These are phyloP conservation scores for Prunus mongolica DNA, from an alignment of 306 rosid genomes.

Conservation along the genomic window DNA sequence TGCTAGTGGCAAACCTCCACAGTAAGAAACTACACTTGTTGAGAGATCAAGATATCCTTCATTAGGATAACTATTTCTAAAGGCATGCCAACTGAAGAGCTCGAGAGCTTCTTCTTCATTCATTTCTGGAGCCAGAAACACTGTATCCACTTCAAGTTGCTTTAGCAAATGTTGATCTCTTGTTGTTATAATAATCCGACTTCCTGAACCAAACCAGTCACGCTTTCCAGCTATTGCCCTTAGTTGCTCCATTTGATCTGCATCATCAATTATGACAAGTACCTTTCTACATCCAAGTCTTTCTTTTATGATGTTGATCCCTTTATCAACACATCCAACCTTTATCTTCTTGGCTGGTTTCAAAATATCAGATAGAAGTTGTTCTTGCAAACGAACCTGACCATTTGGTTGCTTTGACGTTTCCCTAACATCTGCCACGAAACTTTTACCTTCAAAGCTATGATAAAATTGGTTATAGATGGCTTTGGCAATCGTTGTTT, in stretches of 20 bases:
- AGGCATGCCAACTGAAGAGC: slow-evolving; percentile 34
- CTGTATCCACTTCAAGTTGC: background rate
- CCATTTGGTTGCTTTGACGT: background rate
- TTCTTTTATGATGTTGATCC: background rate
- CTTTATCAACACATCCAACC: background rate
- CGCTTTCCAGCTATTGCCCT: background rate
- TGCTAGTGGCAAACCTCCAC: slow-evolving; percentile 42
- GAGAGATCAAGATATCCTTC: slow-evolving; percentile 12
- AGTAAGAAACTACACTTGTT: slow-evolving; percentile 1
- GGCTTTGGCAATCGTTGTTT: slow-evolving; percentile 28
- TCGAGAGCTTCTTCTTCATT: background rate
- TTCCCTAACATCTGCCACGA: slow-evolving; percentile 12
- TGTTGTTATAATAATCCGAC: slow-evolving; percentile 26
- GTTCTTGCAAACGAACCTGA: slow-evolving; percentile 11
- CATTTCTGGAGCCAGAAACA: background rate
- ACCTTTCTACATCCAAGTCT: background rate
- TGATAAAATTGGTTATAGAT: slow-evolving; percentile 13
- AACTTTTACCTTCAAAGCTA: slow-evolving; percentile 13
- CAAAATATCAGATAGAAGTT: slow-evolving; percentile 8
- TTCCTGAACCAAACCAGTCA: slow-evolving; percentile 17
- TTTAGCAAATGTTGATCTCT: slow-evolving; percentile 12
- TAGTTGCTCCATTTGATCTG: background rate
- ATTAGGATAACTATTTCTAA: background rate
- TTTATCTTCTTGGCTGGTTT: background rate
- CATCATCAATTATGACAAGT: slow-evolving; percentile 17